Evolutionary conservation across 2,329 filamentous ascomycete genomes (phyloP).

Genomic region (Claviceps maximensis): DNA sequence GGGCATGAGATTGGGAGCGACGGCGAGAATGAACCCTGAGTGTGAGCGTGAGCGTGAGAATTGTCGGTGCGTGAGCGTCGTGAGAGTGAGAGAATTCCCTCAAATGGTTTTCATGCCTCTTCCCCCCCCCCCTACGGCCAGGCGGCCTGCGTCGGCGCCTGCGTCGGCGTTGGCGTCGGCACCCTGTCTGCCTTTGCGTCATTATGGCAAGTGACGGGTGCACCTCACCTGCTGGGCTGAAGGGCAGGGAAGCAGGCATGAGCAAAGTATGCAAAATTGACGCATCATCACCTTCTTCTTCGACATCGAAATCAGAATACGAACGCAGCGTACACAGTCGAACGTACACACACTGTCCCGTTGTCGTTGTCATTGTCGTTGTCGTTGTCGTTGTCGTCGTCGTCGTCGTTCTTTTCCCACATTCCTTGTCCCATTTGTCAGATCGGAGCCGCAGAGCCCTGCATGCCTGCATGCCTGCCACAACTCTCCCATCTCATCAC

Average conservation of each 20-base stretch:
- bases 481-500: background rate
- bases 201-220: background rate
- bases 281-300: background rate
- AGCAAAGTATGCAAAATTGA: background rate
- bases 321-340: background rate
- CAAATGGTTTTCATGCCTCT: background rate
- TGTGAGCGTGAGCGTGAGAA: background rate
- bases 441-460: background rate
- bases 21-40: background rate
- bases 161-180: background rate
- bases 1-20: too few relatives aligned
- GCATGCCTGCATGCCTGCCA: background rate
- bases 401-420: too few relatives aligned
- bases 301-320: background rate
- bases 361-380: too few relatives aligned
- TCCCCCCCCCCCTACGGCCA: background rate
- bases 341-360: background rate
- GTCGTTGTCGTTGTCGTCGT: too few relatives aligned
- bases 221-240: too few relatives aligned
- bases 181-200: background rate
- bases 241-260: too few relatives aligned
- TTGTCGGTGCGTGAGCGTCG: background rate
- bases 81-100: background rate
- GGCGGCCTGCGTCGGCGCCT: background rate
- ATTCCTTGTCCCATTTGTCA: background rate